Evolutionary conservation across 768 basidiomycete genomes (phyloP), one percentile per base, ranked within the genome.

Genomic region (Rhizopogon sp.): DNA sequence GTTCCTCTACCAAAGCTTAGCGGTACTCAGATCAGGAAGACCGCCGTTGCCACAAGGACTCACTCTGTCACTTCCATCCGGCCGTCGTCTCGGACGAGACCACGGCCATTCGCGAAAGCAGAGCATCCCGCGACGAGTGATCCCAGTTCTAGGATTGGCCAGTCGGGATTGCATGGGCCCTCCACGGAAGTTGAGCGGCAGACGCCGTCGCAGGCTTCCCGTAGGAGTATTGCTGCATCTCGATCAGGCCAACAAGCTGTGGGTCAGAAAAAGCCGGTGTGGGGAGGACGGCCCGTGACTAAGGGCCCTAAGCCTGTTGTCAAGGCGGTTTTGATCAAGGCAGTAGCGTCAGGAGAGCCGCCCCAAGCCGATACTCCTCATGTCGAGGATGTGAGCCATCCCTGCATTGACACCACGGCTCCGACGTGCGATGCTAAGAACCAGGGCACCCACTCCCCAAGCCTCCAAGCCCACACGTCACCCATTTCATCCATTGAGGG

Each of bases 401-500:
- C 39, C 7, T 28, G 10, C 52, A 42, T 31, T 46, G 54, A 7
- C 16, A 29, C 9, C 39, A 39, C 37, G n/a, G 29, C 37, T 31
- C 9, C 41, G 7, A 11, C 7, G 5, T 17, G 39, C 33, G 35
- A 37, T 10, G 7, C 28, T 5, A 6, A 35, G 7, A n/a, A 39
- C 14, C 43, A 41, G 1, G 53, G 31, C 13, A 29, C 56, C 22
- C 66, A 66, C n/a, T 58, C 60, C 6, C 79, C 74, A 57, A 88
- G 87, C 31, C 87, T 85, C 2, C 88, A 88, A 46, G 86, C 87
- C 25, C 25, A 25, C 25, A 25, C 25, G 4, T 25, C 25, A 6
- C 33, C 69, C 84, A 43, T 72, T 75, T 11, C 71, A 84, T 25
- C 25, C 3, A 88, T 88, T 53, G 78, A 88, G 59, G 78, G 76